Conservation (phyloP, 2,329 filamentous ascomycete genomes). For the Hirsutella thompsonii region DNA sequence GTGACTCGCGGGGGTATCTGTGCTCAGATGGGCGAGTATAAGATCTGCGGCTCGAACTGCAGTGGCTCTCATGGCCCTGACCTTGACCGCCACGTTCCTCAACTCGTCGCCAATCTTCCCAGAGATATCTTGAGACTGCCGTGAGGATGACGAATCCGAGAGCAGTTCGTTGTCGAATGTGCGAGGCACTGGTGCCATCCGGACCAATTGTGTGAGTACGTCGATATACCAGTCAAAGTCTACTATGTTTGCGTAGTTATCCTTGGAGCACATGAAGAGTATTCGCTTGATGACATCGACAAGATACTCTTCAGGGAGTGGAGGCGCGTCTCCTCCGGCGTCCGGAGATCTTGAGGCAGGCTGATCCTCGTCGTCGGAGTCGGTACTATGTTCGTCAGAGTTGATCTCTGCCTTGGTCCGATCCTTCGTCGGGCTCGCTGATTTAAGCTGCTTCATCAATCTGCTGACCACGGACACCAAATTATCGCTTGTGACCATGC, state of each 20-base stretch:
- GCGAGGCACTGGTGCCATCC: slow-evolving; percentile 46
- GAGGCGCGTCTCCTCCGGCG: slow-evolving; percentile 31
- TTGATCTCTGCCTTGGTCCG: slow-evolving; percentile 27
- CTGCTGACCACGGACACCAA: slow-evolving; percentile 73
- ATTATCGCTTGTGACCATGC: slow-evolving; percentile 86
- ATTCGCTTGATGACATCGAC: slow-evolving; percentile 72
- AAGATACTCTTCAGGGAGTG: slow-evolving; percentile 76
- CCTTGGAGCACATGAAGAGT: slow-evolving; percentile 76
- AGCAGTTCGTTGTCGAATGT: slow-evolving; percentile 23
- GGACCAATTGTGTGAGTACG: slow-evolving; percentile 72
- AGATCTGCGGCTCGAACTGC: slow-evolving; percentile 76
- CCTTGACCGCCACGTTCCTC: slow-evolving; percentile 82
- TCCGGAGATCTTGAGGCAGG: slow-evolving; percentile 21
- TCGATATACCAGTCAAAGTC: slow-evolving; percentile 99
- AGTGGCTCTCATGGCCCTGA: slow-evolving; percentile 67
- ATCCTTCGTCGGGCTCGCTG: slow-evolving; percentile 40
- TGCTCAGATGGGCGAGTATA: slow-evolving; percentile 47
- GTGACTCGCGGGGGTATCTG: slow-evolving; percentile 40
- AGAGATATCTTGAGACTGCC: slow-evolving; percentile 34
- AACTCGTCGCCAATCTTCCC: slow-evolving; percentile 72
- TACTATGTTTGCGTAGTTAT: slow-evolving; percentile 72
- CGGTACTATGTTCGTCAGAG: slow-evolving; percentile 26
- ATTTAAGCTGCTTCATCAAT: slow-evolving; percentile 74
- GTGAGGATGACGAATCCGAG: slow-evolving; percentile 11
- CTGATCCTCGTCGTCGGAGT: slow-evolving; percentile 40